Base-by-base conservation (phyloP, 2,329 filamentous ascomycete species). In the Cordyceps pruinosa region DNA sequence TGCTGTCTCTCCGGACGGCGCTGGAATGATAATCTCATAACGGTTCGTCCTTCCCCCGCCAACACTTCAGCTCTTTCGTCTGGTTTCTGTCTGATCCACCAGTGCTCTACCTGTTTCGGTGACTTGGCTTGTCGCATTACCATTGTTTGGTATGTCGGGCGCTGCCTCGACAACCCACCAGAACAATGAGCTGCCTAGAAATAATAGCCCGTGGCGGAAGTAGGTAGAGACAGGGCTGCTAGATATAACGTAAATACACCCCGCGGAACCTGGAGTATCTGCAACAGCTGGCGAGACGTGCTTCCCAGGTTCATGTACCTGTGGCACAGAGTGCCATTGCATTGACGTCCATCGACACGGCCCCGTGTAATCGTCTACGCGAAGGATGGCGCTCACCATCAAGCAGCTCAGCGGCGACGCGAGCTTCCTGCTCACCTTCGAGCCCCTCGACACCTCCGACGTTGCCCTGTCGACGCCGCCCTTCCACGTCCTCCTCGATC, bases 401-500 rank as follows among this genome's bases (percentile, higher is more conserved):
- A 82, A 82, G 68, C 80, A 84, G 58, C 75, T 88, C 56, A 87
- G 87, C 66, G 78, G 76, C 51, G 84, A 87, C 66, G 78, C 83
- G 35, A 84, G 82, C 3, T 87, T 88, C 66, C 76, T 87, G 35
- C 74, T 88, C 45, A 81, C 80, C 28, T 86, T 88, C 65, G 74
- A 79, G 57, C 81, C 82, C 32, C 71, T 79, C 28, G 70, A 74
- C n/a, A 53, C 53, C 17, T 48, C 53, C 23, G 58, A 63, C 9
- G 50, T 41, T 13, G 35, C 48, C 2, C 32, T 45, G 17, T 47
- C 49, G 15, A 55, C 50, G 19, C 74, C 74, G 51, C 77, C 80
- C 4, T 90, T 87, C 68, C 84, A 80, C 17, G 79, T 91, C 54
- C 77, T 91, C 41, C 70, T 90, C 51, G 87, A 92, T 67, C 88